Base-by-base conservation (phyloP, 768 basidiomycete genomes). In the Hericium alpestre region DNA sequence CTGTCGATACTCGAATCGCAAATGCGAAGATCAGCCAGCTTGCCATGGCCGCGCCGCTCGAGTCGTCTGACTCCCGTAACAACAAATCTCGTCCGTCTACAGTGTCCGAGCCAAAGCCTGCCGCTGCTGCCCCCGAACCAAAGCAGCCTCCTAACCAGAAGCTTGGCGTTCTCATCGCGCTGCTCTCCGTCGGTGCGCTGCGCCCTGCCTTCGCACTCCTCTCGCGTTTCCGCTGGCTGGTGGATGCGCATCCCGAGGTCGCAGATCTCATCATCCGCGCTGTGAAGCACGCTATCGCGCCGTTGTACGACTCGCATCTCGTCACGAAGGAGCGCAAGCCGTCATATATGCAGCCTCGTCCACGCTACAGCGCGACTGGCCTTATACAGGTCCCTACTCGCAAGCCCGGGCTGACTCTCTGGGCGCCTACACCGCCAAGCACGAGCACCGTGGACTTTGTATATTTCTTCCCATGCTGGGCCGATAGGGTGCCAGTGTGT, bases 381-480 rank as follows among this genome's bases (percentile, higher is more conserved):
- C 67, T 80, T 37, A 68, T 76, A 7, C 71, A 75, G 4, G 73
- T 81, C 6, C 75, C 79, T 11, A 68, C 77, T 20, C 80, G 82
- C 23, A 90, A 87, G 64, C 73, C 81, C 0, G 67, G 80, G 4
- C 74, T 93, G n/a, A 90, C 90, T 0, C 70, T 87, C 3, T 79
- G 79, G 69, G 86, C 88, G 1, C 94, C 94, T 3, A 79, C 81
- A 12, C 93, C 94, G 23, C 87, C 90, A 0, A 79, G 81, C 63
- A 93, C 91, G 20, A 79, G 73, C 55, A 77, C 75, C 3, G 78
- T 77, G n/a, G 82, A 86, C 53, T 95, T 91, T 64, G 80, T 90
- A 5, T 96, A 90, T 76, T 97, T 96, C 77, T 95, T 86, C 68
- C 87, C 91, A 12, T 76, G 83, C 56, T 97, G 93, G 93, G 68